These are phyloP conservation scores for Uncinocarpus reesii DNA, from an alignment of 2,329 filamentous ascomycete species.

Conservation along the genomic window DNA sequence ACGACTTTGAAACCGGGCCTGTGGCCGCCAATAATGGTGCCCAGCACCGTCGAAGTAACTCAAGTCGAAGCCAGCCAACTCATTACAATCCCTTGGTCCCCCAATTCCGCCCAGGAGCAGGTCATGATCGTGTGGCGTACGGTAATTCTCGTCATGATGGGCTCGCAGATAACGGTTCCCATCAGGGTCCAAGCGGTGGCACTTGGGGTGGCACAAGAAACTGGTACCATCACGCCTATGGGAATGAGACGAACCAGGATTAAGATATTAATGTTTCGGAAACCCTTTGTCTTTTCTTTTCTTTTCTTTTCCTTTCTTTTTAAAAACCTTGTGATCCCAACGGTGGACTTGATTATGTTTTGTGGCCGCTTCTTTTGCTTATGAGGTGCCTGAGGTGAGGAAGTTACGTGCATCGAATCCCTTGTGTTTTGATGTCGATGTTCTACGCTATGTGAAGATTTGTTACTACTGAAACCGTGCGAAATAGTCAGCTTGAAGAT, in stretches of 20 bases:
- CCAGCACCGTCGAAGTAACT: neutral
- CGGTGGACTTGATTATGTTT: too few species aligned
- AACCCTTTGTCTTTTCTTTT: neutral
- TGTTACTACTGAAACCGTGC: too few species aligned
- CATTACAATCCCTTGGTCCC: neutral
- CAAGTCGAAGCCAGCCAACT: neutral
- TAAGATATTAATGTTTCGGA: neutral
- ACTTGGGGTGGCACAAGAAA: constrained; percentile 15
- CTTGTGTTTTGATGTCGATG: too few species aligned
- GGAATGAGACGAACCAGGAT: neutral
- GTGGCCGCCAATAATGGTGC: neutral
- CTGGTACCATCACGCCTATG: constrained; percentile 14
- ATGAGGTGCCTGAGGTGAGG: too few species aligned
- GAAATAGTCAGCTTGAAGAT: too few species aligned
- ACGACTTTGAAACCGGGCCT: neutral
- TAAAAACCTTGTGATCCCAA: too few species aligned
- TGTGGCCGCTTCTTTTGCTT: too few species aligned
- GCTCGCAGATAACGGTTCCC: neutral
- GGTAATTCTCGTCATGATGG: neutral
- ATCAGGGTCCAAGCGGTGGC: neutral
- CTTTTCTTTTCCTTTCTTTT: neutral
- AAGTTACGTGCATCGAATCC: too few species aligned
- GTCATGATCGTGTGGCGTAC: neutral
- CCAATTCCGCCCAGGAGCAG: neutral
- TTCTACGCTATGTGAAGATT: too few species aligned